A percentile compares a stretch with the other conserved stretches of the same genome.
phyloP scores from a whole-genome alignment of 306 rosid genomes.

The Glycine latifolia region DNA sequence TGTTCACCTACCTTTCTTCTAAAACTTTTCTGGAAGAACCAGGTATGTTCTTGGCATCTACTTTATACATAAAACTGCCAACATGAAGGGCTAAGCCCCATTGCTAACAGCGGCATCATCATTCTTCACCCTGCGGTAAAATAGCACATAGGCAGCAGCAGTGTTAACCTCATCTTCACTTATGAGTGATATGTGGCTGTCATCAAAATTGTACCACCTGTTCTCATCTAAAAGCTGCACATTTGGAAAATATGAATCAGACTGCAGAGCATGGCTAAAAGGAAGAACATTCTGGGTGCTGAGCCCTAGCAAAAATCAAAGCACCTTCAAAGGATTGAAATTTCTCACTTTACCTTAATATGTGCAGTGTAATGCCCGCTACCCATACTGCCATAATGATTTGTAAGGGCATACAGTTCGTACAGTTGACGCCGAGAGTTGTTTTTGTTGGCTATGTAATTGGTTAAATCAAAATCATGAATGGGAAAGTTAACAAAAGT shows the following conservation, averaged over 20 bases:
- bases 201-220: slow-evolving; percentile 95
- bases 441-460: slow-evolving; percentile 89
- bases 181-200: slow-evolving; percentile 85
- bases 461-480: slow-evolving; percentile 90
- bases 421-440: slow-evolving; percentile 77
- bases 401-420: slow-evolving; percentile 89
- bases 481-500: slow-evolving; percentile 93
- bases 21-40: slow-evolving; percentile 27
- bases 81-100: slow-evolving; percentile 58
- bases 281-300: slow-evolving; percentile 26
- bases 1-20: slow-evolving; percentile 26
- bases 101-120: slow-evolving; percentile 64
- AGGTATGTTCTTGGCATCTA: slow-evolving; percentile 38
- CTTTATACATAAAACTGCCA: slow-evolving; percentile 32
- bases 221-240: slow-evolving; percentile 90
- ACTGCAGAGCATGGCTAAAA: slow-evolving; percentile 7
- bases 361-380: slow-evolving; percentile 98
- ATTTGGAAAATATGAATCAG: slow-evolving; percentile 27
- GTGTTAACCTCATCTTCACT: slow-evolving; percentile 94
- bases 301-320: background rate
- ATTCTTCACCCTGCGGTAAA: slow-evolving; percentile 83
- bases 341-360: slow-evolving; percentile 76
- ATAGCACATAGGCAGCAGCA: slow-evolving; percentile 91
- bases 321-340: slow-evolving; percentile 4
- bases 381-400: slow-evolving; percentile 99